Base-by-base conservation (phyloP, 495 filamentous ascomycete species). In the Lasiosphaeria hispida region DNA sequence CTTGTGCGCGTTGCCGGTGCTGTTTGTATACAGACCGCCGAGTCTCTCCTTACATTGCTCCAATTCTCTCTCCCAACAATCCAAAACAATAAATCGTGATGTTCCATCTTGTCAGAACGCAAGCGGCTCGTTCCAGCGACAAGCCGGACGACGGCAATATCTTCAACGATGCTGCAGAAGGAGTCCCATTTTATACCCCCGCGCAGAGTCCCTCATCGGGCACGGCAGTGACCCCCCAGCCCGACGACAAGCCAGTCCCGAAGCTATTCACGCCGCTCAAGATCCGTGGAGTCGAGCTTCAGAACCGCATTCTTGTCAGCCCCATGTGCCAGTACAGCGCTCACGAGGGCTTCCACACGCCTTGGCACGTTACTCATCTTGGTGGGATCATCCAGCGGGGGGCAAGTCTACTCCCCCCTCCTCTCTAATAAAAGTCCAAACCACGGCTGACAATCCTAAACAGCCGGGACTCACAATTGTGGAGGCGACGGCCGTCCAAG, bases 281-380 rank as follows among this genome's bases (percentile, higher is more conserved):
- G 50, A 84, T 93, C 62, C 83, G 88, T 53, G 79, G 79, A 66
- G 60, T 88, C n/a, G 83, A 75, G 0, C 74, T 92, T 23, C 86
- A 87, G 61, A 92, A 95, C 70, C 84, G 90, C 51, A 82, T 90
- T 59, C 79, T 78, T 17, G 72, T 77, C 23, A 61, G 69, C 53
- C 85, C 85, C 37, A 84, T 88, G 77, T 91, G 88, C 77, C 86
- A 80, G 64, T 91, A 90, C 69, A 85, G 80, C 10, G 78, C 86
- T 13, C 75, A 85, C 30, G 75, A 86, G 48, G 89, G 88, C 15
- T 84, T 86, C 63, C 70, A 85, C 17, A 90, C 87, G 4, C 82
- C 86, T 53, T 92, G 79, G 75, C 88, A 91, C 67, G 72, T 90
- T 34, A 75, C 76, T 9, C 85, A 74, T 77, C 77, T 90, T 2